These are phyloP conservation scores for Solanum dulcamara DNA, from an alignment of 257 asterid genomes.

Conservation along the genomic window DNA sequence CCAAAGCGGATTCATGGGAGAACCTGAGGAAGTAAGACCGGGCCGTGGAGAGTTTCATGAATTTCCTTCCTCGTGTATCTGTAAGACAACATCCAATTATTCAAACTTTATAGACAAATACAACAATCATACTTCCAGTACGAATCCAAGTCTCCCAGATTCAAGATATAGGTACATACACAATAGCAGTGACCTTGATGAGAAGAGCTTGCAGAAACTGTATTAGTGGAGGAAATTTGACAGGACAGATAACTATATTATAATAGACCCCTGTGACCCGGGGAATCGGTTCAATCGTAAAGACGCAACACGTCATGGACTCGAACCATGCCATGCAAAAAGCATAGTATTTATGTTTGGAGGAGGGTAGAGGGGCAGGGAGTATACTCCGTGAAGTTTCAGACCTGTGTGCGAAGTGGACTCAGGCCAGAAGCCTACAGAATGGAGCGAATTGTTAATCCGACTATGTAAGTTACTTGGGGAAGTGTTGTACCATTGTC, in stretches of 20 bases:
- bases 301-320: background rate
- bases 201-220: constrained; percentile 5
- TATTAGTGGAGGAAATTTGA: constrained; percentile 6
- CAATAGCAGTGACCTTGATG: background rate
- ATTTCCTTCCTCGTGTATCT: constrained; percentile 79
- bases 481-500: background rate
- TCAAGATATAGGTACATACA: constrained; percentile 3
- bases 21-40: constrained; percentile 82
- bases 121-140: background rate
- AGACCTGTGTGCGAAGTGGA: background rate
- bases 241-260: constrained; percentile 11
- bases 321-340: background rate
- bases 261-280: constrained; percentile 18
- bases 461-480: background rate
- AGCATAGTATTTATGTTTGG: background rate
- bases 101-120: background rate
- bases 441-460: background rate
- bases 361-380: background rate
- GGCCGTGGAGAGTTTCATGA: constrained; percentile 97
- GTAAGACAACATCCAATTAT: constrained; percentile 45
- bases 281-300: background rate
- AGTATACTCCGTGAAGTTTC: background rate
- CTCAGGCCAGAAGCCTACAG: background rate
- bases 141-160: background rate
- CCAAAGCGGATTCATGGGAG: constrained; percentile 98